These are phyloP conservation scores for Jatropha curcas DNA, from an alignment of 345 rosid genomes.

Conservation along the genomic window DNA sequence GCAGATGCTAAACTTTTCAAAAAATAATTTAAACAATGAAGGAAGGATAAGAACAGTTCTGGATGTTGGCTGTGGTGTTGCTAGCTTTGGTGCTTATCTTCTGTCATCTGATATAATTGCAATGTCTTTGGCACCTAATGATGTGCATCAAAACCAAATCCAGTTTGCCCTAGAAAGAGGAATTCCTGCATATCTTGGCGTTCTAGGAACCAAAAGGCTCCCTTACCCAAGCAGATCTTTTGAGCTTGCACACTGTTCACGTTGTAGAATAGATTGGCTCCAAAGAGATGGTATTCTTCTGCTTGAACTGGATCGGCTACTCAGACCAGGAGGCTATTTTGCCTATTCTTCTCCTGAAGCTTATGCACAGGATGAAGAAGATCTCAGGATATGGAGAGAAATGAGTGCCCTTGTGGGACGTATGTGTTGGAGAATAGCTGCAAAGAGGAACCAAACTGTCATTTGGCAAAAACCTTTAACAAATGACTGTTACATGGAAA, in stretches of 20 bases:
- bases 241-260: slow-evolving; percentile 96
- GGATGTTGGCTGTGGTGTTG: slow-evolving; percentile 99
- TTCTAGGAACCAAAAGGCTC: slow-evolving; percentile 89
- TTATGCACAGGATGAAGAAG: slow-evolving; percentile 95
- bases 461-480: slow-evolving; percentile 93
- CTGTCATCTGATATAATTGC: slow-evolving; percentile 81
- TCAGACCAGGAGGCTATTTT: slow-evolving; percentile 97
- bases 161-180: slow-evolving; percentile 99
- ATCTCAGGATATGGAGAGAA: slow-evolving; percentile 88
- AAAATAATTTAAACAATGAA: slow-evolving; percentile 62
- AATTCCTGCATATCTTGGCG: slow-evolving; percentile 98
- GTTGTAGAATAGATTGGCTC: slow-evolving; percentile 99
- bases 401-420: slow-evolving; percentile 90
- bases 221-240: slow-evolving; percentile 99
- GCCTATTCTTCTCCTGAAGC: slow-evolving; percentile 99
- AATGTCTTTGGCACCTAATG: slow-evolving; percentile 96
- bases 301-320: slow-evolving; percentile 94
- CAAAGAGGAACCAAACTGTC: slow-evolving; percentile 91
- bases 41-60: slow-evolving; percentile 87
- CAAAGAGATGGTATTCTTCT: slow-evolving; percentile 98
- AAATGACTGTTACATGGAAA: slow-evolving; percentile 80
- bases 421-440: slow-evolving; percentile 97
- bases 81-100: slow-evolving; percentile 96
- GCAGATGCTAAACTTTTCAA: slow-evolving; percentile 94
- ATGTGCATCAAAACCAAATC: slow-evolving; percentile 99